phyloP scores from a whole-genome alignment of 495 filamentous ascomycete species.

The Penicillium argentinense region DNA sequence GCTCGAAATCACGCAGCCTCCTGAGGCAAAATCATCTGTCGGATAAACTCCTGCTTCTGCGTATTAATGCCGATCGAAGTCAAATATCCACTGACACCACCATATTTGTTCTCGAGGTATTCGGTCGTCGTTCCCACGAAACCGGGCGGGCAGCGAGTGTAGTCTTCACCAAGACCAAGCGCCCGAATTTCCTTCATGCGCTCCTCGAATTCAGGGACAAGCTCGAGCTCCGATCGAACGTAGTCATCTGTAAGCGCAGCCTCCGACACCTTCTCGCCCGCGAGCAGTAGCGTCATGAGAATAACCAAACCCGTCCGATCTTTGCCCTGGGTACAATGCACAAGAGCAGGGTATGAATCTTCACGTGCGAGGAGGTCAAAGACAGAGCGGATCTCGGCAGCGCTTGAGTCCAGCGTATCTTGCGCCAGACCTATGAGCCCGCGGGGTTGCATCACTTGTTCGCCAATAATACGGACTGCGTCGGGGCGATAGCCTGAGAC shows the following conservation, averaged over 20 bases:
- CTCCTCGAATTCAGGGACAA: constrained; percentile 58
- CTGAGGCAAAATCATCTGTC: constrained; percentile 27
- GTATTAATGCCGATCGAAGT: constrained; percentile 53
- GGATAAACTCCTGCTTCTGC: constrained; percentile 35
- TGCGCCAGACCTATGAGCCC: constrained; percentile 67
- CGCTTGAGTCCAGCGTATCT: constrained; percentile 63
- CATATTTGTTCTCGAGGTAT: constrained; percentile 57
- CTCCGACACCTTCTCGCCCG: constrained; percentile 51
- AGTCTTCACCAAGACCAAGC: constrained; percentile 68
- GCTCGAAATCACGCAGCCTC: neutral
- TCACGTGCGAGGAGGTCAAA: constrained; percentile 51
- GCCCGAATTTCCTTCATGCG: constrained; percentile 65
- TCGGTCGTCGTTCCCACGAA: constrained; percentile 51
- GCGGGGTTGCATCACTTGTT: constrained; percentile 64
- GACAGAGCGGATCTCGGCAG: constrained; percentile 57
- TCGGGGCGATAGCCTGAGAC: constrained; percentile 63
- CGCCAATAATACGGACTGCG: constrained; percentile 65
- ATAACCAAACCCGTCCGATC: constrained; percentile 77
- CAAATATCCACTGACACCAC: constrained; percentile 63
- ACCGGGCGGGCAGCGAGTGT: constrained; percentile 58
- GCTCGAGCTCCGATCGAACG: constrained; percentile 57
- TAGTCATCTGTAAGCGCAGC: constrained; percentile 68
- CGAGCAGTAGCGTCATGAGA: constrained; percentile 60
- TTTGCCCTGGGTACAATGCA: constrained; percentile 89
- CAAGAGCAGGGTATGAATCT: constrained; percentile 56